Base-by-base conservation (phyloP, 192 early-diverging fungal species). In the Mortierella alpina region DNA sequence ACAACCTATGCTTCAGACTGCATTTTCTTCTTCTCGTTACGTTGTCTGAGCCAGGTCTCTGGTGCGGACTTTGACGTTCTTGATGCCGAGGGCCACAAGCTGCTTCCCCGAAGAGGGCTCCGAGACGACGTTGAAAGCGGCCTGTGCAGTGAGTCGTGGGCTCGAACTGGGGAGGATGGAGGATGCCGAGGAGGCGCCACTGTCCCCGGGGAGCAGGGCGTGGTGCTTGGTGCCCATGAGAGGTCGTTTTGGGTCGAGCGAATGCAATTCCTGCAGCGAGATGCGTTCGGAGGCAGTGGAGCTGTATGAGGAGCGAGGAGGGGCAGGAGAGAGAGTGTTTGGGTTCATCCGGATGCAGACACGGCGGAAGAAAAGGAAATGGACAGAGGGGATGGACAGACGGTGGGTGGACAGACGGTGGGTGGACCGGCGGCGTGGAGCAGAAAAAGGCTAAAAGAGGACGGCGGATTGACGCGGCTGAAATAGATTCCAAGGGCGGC, bases 41-140 rank as follows among this genome's bases (percentile, higher is more conserved):
- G 76, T 50, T 17, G 82, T 81, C 63, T 78, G 73, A 7, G 70
- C 70, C 17, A 65, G 49, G 42, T 84, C 73, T 6, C 83, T 73
- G 62, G 23, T 52, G n/a, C 73, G 66, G 62, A 82, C 45, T 40
- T 59, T 70, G 56, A 72, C 22, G 18, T 80, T 81, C 67, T 82
- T 81, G 73, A 72, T 62, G 46, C 51, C 51, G 1, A 84, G 73
- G 5, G 83, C 83, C 45, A 67, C 58, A 23, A 84, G 45, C 59
- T 84, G 83, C n/a, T 74, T 68, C 14, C n/a, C 11, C 2, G 67
- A 47, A 0, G 83, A 66, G 1, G 71, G 83, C 12, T 68, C 52
- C 7, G 78, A 68, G 44, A 50, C 23, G 31, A 84, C 83, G 51
- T 75, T 41, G 59, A 66, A 84, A 12, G 61, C 55, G 12, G 61